phyloP scores from a whole-genome alignment of 768 basidiomycete genomes.

The Pisolithus sp. region DNA sequence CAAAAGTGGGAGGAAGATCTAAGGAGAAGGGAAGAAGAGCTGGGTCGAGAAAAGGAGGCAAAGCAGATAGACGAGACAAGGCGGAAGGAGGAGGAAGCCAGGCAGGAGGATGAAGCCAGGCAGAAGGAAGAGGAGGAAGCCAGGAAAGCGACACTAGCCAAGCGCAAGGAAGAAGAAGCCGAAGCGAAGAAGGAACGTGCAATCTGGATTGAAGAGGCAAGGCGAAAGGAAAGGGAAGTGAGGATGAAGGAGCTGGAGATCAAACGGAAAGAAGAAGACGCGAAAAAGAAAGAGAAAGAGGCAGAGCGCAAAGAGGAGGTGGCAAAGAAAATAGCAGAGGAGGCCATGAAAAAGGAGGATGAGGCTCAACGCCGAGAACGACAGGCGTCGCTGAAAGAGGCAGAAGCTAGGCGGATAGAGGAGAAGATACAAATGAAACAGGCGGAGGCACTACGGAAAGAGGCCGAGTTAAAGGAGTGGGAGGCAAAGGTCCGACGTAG shows the following conservation, averaged over 20 bases:
- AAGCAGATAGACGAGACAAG: constrained; percentile 17
- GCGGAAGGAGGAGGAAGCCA: constrained; percentile 14
- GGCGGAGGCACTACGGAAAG: constrained; percentile 21
- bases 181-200: constrained; percentile 21
- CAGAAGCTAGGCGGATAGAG: constrained; percentile 18
- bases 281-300: constrained; percentile 20
- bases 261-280: constrained; percentile 28
- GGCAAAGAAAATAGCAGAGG: constrained; percentile 16
- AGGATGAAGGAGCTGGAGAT: constrained; percentile 21
- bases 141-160: constrained; percentile 17
- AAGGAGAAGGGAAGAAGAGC: constrained; percentile 11
- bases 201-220: constrained; percentile 15
- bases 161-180: constrained; percentile 27
- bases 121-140: constrained; percentile 19
- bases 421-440: constrained; percentile 19
- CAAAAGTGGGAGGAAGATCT: constrained; percentile 13
- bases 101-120: constrained; percentile 13
- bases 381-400: constrained; percentile 13
- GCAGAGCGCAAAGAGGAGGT: constrained; percentile 13
- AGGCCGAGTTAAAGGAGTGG: constrained; percentile 18
- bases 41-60: constrained; percentile 12
- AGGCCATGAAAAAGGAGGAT: constrained; percentile 25
- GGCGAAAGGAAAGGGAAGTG: constrained; percentile 24
- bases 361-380: constrained; percentile 14
- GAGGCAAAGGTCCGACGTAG: constrained; percentile 24